Evolutionary conservation across 345 rosid genomes (phyloP).

Genomic region (Toxicodendron radicans): DNA sequence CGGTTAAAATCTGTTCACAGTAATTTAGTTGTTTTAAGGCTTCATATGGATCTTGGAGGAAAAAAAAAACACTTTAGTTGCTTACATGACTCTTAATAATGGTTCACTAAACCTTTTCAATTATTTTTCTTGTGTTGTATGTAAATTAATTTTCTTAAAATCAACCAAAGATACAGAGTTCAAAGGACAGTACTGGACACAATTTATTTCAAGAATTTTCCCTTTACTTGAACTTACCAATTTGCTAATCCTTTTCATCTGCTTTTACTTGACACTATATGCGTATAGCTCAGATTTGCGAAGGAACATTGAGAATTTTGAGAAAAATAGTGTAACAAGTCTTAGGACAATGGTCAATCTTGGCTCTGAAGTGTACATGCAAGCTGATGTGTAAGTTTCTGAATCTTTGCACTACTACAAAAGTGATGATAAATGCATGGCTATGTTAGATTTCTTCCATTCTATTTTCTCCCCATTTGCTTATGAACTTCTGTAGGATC

Average conservation of each 20-base stretch:
- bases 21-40: not conserved
- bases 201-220: not conserved
- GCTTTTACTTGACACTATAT: constrained; percentile 32
- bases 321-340: constrained; percentile 76
- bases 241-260: constrained; percentile 5
- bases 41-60: not conserved
- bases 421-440: not conserved
- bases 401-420: constrained; percentile 3
- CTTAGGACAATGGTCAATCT: constrained; percentile 86
- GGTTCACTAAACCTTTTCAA: not conserved
- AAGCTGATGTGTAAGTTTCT: constrained; percentile 82
- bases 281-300: constrained; percentile 76
- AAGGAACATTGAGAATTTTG: constrained; percentile 65
- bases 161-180: not conserved
- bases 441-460: not conserved
- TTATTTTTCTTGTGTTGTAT: not conserved
- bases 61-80: not conserved
- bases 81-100: not conserved
- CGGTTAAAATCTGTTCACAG: not conserved
- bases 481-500: too few relatives aligned
- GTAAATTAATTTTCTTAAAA: not conserved
- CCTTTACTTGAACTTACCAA: not conserved
- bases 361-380: constrained; percentile 96
- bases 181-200: too few relatives aligned
- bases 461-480: too few relatives aligned